A percentile compares a stretch with the other conserved stretches of the same genome.
These are phyloP conservation scores for Gossypium schwendimanii DNA, from an alignment of 441 rosid species.

Conservation along the genomic window DNA sequence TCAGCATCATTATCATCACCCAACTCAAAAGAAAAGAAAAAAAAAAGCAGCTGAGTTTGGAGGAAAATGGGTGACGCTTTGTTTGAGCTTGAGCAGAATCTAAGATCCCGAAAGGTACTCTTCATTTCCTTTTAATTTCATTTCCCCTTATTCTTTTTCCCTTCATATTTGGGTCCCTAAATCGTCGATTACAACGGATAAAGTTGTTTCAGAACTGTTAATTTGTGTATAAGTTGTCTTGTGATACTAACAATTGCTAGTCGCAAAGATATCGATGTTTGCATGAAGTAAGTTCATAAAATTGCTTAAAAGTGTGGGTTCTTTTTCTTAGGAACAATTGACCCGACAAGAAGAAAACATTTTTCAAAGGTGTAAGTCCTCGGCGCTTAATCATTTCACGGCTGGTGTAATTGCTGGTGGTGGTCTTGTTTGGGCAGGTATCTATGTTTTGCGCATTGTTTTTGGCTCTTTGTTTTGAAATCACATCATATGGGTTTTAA, in stretches of 20 bases:
- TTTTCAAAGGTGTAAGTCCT: constrained; percentile 17
- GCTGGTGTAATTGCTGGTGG: constrained; percentile 27
- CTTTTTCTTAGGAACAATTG: constrained; percentile 13
- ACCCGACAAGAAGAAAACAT: constrained; percentile 27
- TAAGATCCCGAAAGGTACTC: constrained; percentile 30
- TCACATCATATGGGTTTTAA: not conserved
- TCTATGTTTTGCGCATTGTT: not conserved
- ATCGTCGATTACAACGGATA: not conserved
- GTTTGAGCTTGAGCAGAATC: constrained; percentile 27
- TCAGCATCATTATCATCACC: not conserved
- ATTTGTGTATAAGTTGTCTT: not conserved
- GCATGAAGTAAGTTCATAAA: not conserved
- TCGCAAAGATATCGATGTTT: not conserved
- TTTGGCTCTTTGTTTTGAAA: constrained; percentile 1
- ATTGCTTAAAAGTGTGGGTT: not conserved
- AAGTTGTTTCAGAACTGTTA: not conserved
- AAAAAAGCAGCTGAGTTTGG: not conserved
- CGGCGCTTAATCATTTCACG: constrained; percentile 21
- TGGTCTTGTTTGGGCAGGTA: constrained; percentile 32
- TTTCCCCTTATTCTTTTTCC: not conserved
- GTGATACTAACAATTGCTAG: not conserved
- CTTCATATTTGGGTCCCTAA: not conserved
- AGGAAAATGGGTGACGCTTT: constrained; percentile 30
- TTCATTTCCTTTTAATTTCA: not conserved
- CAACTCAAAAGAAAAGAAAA: too few relatives aligned